These are phyloP conservation scores for Westerdykella ornata DNA, from an alignment of 2,329 filamentous ascomycete genomes.

Conservation along the genomic window DNA sequence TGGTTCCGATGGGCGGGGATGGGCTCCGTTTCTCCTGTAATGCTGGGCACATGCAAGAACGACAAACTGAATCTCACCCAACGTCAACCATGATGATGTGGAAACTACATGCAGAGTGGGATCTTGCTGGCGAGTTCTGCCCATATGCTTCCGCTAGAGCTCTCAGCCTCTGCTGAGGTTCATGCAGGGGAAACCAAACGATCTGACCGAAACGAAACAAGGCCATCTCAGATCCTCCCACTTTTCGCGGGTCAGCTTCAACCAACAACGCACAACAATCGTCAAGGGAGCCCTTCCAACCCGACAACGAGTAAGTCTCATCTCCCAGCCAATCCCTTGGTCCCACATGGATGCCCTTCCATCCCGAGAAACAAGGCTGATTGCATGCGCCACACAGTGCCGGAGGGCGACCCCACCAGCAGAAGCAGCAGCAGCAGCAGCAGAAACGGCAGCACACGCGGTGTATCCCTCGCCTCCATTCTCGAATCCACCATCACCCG, in stretches of 20 bases:
- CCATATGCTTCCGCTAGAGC: too few species aligned
- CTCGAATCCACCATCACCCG: slow-evolving; percentile 9
- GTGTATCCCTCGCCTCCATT: background rate
- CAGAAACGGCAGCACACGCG: background rate
- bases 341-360: too few species aligned
- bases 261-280: background rate
- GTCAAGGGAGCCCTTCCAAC: background rate
- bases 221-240: background rate
- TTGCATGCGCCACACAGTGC: background rate
- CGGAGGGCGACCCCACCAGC: background rate
- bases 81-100: too few species aligned
- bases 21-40: too few species aligned
- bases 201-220: background rate
- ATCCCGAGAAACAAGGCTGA: background rate
- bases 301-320: background rate
- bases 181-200: too few species aligned
- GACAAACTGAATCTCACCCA: too few species aligned
- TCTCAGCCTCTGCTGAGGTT: too few species aligned
- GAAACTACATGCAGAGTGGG: too few species aligned
- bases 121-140: too few species aligned
- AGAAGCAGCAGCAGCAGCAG: background rate
- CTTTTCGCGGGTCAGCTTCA: background rate
- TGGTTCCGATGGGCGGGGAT: too few species aligned
- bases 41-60: too few species aligned
- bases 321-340: background rate